Evolutionary conservation across 75 land plant species (phyloP).

Genomic region (Selaginella moellendorffii): DNA sequence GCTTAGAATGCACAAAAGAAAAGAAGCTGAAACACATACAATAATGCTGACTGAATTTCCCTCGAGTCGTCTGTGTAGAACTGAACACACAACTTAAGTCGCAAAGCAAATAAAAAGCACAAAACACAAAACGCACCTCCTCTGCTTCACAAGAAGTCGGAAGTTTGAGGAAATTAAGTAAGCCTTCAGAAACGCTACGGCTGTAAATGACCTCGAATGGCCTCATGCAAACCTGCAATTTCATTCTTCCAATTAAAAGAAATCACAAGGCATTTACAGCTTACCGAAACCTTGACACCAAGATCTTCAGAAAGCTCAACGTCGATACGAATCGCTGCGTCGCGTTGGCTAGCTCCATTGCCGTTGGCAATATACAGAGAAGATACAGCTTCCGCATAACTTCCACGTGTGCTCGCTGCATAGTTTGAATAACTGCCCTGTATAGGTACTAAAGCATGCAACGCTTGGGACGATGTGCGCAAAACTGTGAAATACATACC

Average conservation of each 20-base stretch:
- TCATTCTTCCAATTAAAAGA: too few species aligned
- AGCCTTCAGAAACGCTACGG: slow-evolving; percentile 12
- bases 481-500: background rate
- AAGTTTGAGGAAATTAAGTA: slow-evolving; percentile 13
- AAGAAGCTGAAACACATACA: too few species aligned
- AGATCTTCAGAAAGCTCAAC: slow-evolving; percentile 2
- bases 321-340: slow-evolving; percentile 12
- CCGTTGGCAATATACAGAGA: slow-evolving; percentile 6
- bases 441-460: background rate
- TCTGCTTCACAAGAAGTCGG: slow-evolving; percentile 14
- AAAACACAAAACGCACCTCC: background rate
- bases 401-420: slow-evolving; percentile 2
- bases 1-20: too few species aligned
- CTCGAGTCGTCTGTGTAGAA: background rate
- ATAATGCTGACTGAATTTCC: too few species aligned
- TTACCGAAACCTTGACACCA: background rate
- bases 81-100: slow-evolving; percentile 9
- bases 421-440: too few species aligned
- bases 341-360: slow-evolving; percentile 5
- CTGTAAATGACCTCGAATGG: slow-evolving; percentile 27
- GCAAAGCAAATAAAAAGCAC: too few species aligned
- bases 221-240: slow-evolving; percentile 18
- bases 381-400: slow-evolving; percentile 20
- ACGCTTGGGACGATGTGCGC: background rate
- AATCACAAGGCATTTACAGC: too few species aligned